These are phyloP conservation scores for Martiniozyma abietophila DNA, from an alignment of 805 yeast species.

Conservation along the genomic window DNA sequence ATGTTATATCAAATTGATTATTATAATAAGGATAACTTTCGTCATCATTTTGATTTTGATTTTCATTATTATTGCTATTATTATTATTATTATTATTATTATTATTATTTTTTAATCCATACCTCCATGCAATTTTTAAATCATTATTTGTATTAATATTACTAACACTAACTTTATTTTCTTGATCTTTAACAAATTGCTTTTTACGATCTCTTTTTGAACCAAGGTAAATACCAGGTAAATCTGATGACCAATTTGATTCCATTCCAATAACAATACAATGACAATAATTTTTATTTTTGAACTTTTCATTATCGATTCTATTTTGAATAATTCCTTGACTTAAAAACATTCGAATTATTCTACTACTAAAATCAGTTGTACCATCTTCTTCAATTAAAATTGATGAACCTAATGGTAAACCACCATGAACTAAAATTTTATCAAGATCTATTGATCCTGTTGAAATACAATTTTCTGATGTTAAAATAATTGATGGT, in stretches of 20 bases:
- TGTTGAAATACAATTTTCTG: slow-evolving; percentile 70
- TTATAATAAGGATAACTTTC: slow-evolving; percentile 42
- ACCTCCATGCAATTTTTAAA: slow-evolving; percentile 91
- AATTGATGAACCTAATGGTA: slow-evolving; percentile 68
- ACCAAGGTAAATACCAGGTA: slow-evolving; percentile 74
- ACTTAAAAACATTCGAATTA: slow-evolving; percentile 61
- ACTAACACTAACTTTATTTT: slow-evolving; percentile 57
- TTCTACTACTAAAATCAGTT: slow-evolving; percentile 73
- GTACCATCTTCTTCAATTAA: slow-evolving; percentile 77
- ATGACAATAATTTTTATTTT: slow-evolving; percentile 34
- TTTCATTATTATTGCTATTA: background rate
- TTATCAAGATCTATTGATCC: slow-evolving; percentile 73
- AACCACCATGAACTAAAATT: slow-evolving; percentile 69
- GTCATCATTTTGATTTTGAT: slow-evolving; percentile 19
- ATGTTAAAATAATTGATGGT: slow-evolving; percentile 62
- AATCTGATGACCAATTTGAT: slow-evolving; percentile 50
- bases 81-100: slow-evolving; percentile 15
- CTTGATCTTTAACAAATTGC: slow-evolving; percentile 44
- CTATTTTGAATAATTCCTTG: slow-evolving; percentile 69
- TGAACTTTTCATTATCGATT: slow-evolving; percentile 24
- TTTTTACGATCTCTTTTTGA: slow-evolving; percentile 57
- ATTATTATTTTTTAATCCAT: slow-evolving; percentile 44
- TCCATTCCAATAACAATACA: slow-evolving; percentile 55
- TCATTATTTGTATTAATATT: slow-evolving; percentile 44
- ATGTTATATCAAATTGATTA: slow-evolving; percentile 69